A percentile compares a stretch with the other conserved stretches of the same genome.
phyloP scores from a whole-genome alignment of 1,284 basidiomycete genomes.

The Mycosarcoma maydis region DNA sequence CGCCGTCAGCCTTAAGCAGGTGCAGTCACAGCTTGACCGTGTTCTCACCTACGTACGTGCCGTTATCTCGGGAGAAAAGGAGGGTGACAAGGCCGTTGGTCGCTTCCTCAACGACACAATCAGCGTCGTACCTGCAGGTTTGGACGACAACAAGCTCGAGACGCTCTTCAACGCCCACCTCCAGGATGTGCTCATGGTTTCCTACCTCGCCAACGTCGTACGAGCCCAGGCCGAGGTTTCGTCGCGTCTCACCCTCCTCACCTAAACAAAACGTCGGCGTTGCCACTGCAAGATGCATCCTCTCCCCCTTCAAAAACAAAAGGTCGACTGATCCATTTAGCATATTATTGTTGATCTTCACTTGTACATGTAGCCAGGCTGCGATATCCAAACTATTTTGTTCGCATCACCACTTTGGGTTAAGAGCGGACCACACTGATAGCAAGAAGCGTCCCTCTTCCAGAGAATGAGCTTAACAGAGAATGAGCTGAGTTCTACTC shows the following conservation, averaged over 20 bases:
- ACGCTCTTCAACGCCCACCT: conserved; percentile 63
- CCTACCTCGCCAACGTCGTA: conserved; percentile 92
- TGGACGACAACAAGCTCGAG: conserved; percentile 58
- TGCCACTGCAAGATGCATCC: conserved; percentile 6
- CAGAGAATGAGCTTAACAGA: too few species aligned
- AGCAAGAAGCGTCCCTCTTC: too few species aligned
- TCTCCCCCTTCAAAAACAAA: too few species aligned
- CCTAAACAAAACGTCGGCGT: conserved; percentile 44
- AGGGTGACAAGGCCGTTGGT: conserved; percentile 87
- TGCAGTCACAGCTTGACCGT: conserved; percentile 82
- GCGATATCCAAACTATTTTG: conserved; percentile 26
- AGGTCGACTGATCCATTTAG: too few species aligned
- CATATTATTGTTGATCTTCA: conserved; percentile 1
- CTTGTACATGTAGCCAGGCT: conserved; percentile 46
- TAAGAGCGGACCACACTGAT: neutral
- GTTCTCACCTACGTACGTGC: conserved; percentile 86
- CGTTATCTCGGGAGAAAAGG: conserved; percentile 79
- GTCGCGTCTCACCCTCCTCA: conserved; percentile 83
- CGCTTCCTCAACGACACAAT: conserved; percentile 88
- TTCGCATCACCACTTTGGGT: neutral
- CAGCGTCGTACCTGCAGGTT: conserved; percentile 59
- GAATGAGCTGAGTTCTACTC: too few species aligned
- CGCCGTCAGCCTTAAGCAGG: conserved; percentile 77
- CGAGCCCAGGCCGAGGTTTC: conserved; percentile 94
- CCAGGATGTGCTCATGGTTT: conserved; percentile 91